Base-by-base conservation (phyloP, 2,329 filamentous ascomycete genomes). In the Calonectria honghensis region DNA sequence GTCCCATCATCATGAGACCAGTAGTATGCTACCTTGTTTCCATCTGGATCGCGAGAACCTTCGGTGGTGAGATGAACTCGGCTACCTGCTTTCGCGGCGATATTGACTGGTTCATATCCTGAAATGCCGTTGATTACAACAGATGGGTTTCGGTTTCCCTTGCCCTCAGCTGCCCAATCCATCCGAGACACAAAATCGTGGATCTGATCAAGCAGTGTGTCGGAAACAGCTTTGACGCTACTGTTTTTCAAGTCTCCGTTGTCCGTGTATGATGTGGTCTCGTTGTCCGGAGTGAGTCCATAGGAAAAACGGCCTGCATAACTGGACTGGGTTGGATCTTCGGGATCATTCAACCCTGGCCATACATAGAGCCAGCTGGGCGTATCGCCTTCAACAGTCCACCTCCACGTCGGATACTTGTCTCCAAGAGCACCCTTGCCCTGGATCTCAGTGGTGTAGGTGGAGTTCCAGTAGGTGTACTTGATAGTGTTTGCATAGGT, bases 281-380 rank as follows among this genome's bases (percentile, higher is more conserved):
- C 35, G 16, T 61, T 61, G 14, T 61, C 57, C 16, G 57, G 57
- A 0, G 57, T 41, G n/a, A 61, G 7, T 18, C 24, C 57, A 24
- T 61, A 41, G 13, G 7, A 24, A 61, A 61, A 61, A 1, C 35
- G 57, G 3, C 57, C 57, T 0, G 35, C 57, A n/a, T 37, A 61
- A 9, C 57, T 61, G 14, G 24, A 27, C 13, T 61, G 57, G 7
- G 13, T 41, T n/a, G 57, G 57, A 11, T 61, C 57, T 4, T 61
- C 57, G n/a, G 57, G 57, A 61, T 61, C 57, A 61, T 61, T 61
- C n/a, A 61, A 16, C 13, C 57, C 57, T 18, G 57, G 57, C 57
- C 57, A 61, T 2, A 61, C 57, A 27, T 61, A 61, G 20, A 41
- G 32, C 57, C 57, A 61, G 35, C 35, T 41, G 20, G 57, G 57